Evolutionary conservation across 2,329 filamentous ascomycete species (phyloP), one percentile per base, ranked within the genome.

Genomic region (Cryphonectria nitschkei): DNA sequence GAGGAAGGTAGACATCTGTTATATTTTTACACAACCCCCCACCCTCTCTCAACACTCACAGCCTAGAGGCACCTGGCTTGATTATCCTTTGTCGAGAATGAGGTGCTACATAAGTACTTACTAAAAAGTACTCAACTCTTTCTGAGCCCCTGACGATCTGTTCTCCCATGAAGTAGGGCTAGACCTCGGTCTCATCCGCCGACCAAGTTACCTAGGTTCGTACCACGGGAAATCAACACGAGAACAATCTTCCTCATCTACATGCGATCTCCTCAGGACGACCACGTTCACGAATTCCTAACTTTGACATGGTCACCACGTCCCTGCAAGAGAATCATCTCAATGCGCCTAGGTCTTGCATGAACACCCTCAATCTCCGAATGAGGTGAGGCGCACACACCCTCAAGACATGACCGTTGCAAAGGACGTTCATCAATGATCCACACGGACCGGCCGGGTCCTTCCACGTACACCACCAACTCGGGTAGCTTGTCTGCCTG

Each of bases 101-200:
- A 56, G 52, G 11, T 58, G 50, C 16, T n/a, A 19, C 46, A 9
- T 9, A 9, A 50, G 46, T 50, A n/a, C 46, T 50, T 50, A n/a
- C 43, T 19, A 16, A 50, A 46, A 22, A 54, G 11, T 32, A n/a
- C 13, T 9, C 14, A 22, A 22, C 11, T n/a, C 8, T 58, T n/a
- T 32, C 5, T 19, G 22, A 65, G 3, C 64, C 64, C 64, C 64
- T 65, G 46, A 54, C 43, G 64, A 65, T 65, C 64, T 54, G 64
- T 46, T 46, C 22, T 54, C 43, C 46, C 43, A 32, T 3, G 14
- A 32, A 65, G 32, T 19, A n/a, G 22, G 46, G 46, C 46, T 50
- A 50, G 64, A 32, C 64, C 4, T 13, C 43, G n/a, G 32, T n/a
- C 14, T 9, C 29, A 14, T 29, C 43, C 46, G 64, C 64, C 22